phyloP scores from a whole-genome alignment of 768 basidiomycete species.

The Kwoniella dendrophila region DNA sequence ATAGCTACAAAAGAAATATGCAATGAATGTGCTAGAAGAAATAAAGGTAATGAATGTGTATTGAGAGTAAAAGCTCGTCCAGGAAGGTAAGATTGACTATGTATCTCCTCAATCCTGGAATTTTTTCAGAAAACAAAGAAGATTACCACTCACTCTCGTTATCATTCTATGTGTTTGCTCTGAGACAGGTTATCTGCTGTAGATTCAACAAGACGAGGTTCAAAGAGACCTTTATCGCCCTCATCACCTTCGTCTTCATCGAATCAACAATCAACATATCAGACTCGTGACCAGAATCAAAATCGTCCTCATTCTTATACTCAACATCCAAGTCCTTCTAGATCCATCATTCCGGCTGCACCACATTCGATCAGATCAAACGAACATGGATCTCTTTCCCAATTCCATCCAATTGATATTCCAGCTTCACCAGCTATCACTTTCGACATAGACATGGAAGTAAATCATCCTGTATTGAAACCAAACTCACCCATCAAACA shows the following conservation, averaged over 20 bases:
- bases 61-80: conserved; percentile 22
- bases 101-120: too few relatives aligned
- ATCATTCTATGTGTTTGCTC: background rate
- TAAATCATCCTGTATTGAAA: background rate
- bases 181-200: background rate
- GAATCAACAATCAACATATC: background rate
- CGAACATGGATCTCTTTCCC: too few relatives aligned
- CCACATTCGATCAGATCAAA: too few relatives aligned
- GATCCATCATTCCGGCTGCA: too few relatives aligned
- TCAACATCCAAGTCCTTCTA: too few relatives aligned
- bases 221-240: background rate
- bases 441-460: too few relatives aligned
- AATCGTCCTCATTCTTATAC: too few relatives aligned
- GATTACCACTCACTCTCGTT: too few relatives aligned
- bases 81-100: too few relatives aligned
- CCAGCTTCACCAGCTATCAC: too few relatives aligned
- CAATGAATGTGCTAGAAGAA: conserved; percentile 25
- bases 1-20: conserved; percentile 21
- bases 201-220: background rate
- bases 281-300: background rate
- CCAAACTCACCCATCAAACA: background rate
- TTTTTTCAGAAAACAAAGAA: too few relatives aligned
- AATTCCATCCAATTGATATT: too few relatives aligned
- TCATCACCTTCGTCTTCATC: background rate
- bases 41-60: conserved; percentile 7